phyloP scores from a whole-genome alignment of 257 asterid species.

The Dorcoceras hygrometricum region DNA sequence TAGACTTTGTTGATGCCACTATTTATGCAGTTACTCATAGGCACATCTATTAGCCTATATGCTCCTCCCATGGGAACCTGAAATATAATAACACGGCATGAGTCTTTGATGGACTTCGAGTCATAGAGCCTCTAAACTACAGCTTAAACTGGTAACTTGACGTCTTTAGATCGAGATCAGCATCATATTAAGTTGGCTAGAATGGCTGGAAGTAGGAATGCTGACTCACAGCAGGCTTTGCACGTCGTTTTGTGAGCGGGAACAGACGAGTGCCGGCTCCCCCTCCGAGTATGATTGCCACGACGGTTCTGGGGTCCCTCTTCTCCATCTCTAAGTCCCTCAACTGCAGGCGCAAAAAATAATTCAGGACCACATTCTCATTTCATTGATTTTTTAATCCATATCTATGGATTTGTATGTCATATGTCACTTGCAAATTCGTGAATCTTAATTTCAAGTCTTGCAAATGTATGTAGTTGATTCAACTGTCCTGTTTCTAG shows the following conservation, averaged over 20 bases:
- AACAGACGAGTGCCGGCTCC: slow-evolving; percentile 98
- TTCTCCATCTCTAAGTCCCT: slow-evolving; percentile 71
- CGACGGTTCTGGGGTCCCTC: slow-evolving; percentile 72
- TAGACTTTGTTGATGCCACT: slow-evolving; percentile 94
- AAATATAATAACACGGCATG: slow-evolving; percentile 9
- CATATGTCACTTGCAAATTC: not conserved
- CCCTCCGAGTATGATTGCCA: slow-evolving; percentile 89
- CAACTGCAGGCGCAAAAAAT: slow-evolving; percentile 38
- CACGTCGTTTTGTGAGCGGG: slow-evolving; percentile 93
- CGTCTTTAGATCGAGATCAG: not conserved
- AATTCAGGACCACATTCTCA: not conserved
- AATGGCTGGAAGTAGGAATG: slow-evolving; percentile 3
- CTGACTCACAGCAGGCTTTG: slow-evolving; percentile 89
- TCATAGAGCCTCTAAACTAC: not conserved
- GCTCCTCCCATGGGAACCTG: slow-evolving; percentile 99
- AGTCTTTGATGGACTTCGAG: not conserved
- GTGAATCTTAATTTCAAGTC: not conserved
- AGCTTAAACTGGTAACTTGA: not conserved
- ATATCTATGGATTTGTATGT: not conserved
- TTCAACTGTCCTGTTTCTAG: not conserved
- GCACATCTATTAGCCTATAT: slow-evolving; percentile 90
- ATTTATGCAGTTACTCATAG: slow-evolving; percentile 98
- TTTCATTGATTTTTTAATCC: not conserved
- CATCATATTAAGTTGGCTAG: not conserved
- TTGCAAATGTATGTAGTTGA: not conserved